phyloP scores from a whole-genome alignment of 2,329 filamentous ascomycete species.

The Aspergillus sp. region DNA sequence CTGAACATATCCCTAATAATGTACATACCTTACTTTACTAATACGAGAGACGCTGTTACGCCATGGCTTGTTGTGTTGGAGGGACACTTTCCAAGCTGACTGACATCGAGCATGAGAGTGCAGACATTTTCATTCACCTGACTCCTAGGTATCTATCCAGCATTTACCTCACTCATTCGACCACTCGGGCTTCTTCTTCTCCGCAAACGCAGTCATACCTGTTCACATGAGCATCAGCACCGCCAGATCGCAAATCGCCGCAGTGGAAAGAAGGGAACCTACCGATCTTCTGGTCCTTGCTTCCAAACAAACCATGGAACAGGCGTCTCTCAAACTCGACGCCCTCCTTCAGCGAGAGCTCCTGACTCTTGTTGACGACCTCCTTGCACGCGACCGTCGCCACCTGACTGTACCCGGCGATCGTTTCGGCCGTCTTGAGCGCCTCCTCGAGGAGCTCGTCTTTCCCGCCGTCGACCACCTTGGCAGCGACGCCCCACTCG shows the following conservation, averaged over 20 bases:
- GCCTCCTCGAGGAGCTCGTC: constrained; percentile 80
- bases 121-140: not conserved
- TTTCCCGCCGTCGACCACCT: constrained; percentile 70
- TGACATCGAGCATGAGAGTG: not conserved
- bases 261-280: constrained; percentile 30
- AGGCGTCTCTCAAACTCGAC: constrained; percentile 92
- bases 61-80: not conserved
- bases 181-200: constrained; percentile 94
- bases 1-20: constrained; percentile 11
- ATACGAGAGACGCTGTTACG: constrained; percentile 13
- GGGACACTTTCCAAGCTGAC: not conserved
- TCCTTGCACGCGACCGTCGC: constrained; percentile 90
- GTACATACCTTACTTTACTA: constrained; percentile 18
- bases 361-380: constrained; percentile 99
- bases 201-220: constrained; percentile 87
- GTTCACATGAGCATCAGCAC: constrained; percentile 17
- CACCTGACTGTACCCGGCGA: constrained; percentile 83
- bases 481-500: constrained; percentile 86
- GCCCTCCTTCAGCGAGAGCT: constrained; percentile 80
- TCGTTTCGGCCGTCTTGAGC: constrained; percentile 80
- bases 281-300: constrained; percentile 94
- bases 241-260: not conserved
- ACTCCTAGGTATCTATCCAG: not conserved
- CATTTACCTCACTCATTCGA: constrained; percentile 62
- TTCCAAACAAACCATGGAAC: constrained; percentile 92